A percentile compares a stretch with the other conserved stretches of the same genome.
These are phyloP conservation scores for Meyerozyma carpophila DNA, from an alignment of 1,139 yeast species.

Conservation along the genomic window DNA sequence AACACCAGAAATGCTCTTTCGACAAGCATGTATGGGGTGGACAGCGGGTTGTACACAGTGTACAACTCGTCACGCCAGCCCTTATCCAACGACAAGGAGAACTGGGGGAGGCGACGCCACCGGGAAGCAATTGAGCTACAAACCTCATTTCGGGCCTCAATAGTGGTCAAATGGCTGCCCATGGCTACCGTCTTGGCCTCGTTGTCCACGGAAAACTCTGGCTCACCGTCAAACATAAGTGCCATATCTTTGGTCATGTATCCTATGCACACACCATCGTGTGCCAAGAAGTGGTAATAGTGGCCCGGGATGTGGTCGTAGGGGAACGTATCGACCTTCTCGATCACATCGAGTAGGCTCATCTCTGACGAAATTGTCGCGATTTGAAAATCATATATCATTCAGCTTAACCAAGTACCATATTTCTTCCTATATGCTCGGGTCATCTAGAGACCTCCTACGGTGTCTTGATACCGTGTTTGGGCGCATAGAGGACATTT, in stretches of 20 bases:
- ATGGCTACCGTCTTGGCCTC: constrained; percentile 29
- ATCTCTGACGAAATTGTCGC: neutral
- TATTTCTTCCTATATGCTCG: constrained; percentile 14
- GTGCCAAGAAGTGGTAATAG: constrained; percentile 41
- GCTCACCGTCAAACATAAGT: constrained; percentile 19
- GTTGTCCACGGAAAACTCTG: constrained; percentile 31
- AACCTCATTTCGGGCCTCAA: constrained; percentile 42
- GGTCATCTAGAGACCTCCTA: constrained; percentile 30
- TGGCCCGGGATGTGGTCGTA: constrained; percentile 16
- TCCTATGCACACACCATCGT: constrained; percentile 51
- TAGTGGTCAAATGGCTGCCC: constrained; percentile 28
- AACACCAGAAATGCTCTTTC: constrained; percentile 82
- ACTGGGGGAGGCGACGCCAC: constrained; percentile 35
- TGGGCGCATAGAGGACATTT: constrained; percentile 15
- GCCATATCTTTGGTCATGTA: constrained; percentile 46
- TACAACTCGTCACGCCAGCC: constrained; percentile 93
- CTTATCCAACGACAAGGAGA: constrained; percentile 37
- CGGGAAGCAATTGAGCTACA: constrained; percentile 38
- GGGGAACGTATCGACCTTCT: constrained; percentile 48
- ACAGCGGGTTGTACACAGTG: constrained; percentile 55
- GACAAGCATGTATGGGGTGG: constrained; percentile 54
- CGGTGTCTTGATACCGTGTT: constrained; percentile 26
- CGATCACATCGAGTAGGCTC: constrained; percentile 20
- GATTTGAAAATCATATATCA: neutral
- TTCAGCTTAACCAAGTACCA: too few species aligned